These are phyloP conservation scores for Pyrenula massariospora DNA, from an alignment of 495 filamentous ascomycete species.

Conservation along the genomic window DNA sequence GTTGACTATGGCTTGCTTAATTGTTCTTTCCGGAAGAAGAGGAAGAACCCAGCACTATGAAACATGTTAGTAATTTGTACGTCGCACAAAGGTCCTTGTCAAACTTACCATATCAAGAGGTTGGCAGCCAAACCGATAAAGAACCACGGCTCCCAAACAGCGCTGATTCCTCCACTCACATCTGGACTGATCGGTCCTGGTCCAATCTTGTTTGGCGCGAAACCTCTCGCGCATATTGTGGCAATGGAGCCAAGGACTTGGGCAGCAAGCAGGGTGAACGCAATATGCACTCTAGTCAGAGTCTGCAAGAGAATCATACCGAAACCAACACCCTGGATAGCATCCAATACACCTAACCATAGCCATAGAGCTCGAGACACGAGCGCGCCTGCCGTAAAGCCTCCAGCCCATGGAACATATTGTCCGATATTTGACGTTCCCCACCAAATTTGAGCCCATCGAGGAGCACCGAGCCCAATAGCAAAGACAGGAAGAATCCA, in stretches of 20 bases:
- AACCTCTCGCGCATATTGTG: constrained; percentile 33
- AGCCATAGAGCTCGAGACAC: constrained; percentile 37
- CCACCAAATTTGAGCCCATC: constrained; percentile 43
- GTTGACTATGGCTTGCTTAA: constrained; percentile 46
- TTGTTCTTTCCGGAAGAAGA: constrained; percentile 64
- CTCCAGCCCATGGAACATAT: constrained; percentile 38
- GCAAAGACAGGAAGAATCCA: constrained; percentile 41
- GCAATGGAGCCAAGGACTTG: constrained; percentile 38
- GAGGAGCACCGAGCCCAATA: constrained; percentile 35
- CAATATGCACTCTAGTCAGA: constrained; percentile 36
- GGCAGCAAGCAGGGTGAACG: constrained; percentile 36
- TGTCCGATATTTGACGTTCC: constrained; percentile 33
- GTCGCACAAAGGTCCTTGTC: not conserved
- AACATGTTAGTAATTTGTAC: not conserved
- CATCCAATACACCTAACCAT: constrained; percentile 37
- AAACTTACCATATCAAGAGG: constrained; percentile 44
- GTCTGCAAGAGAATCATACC: constrained; percentile 41
- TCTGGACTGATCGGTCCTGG: constrained; percentile 37
- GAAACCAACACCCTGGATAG: constrained; percentile 36
- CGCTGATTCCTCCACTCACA: constrained; percentile 27
- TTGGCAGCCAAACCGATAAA: constrained; percentile 55
- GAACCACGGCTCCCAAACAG: constrained; percentile 48
- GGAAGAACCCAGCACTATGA: constrained; percentile 45
- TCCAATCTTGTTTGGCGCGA: constrained; percentile 34
- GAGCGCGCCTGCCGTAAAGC: constrained; percentile 27